Base-by-base conservation (phyloP, 116 monocot genomes). In the Trichopus zeylanicus region DNA sequence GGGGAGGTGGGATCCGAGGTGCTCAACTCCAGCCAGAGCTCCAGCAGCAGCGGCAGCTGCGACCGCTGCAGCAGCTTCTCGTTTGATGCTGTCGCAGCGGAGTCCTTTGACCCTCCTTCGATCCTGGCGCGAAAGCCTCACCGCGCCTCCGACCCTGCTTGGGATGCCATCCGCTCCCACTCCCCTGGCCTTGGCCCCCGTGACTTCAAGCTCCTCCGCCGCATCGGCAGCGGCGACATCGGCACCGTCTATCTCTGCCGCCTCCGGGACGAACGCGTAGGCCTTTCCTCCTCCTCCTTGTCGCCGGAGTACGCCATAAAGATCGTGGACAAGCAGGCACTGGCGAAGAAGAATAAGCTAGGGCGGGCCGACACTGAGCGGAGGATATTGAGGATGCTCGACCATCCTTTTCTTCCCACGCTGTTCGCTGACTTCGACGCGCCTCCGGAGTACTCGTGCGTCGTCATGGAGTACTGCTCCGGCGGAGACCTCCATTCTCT, bases 401-500 rank as follows among this genome's bases (percentile, higher is more conserved):
- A 89, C 61, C 89, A 94, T 70, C 94, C 89, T 0, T 94, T 94
- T 48, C 73, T 94, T 20, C 89, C 89, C 0, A 86, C 77, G 13
- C 78, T 94, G 4, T 89, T 75, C 72, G 86, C 94, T 1, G 86
- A 89, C 31, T 89, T 94, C 78, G 94, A 94, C 29, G 83, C 89
- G 0, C 55, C 72, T 0, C 83, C 80, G 11, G 70, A 78, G 53
- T 78, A 55, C 69, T 83, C 86, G 1, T 94, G 89, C 57, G 80
- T 78, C 3, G 89, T 94, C 2, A 94, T 83, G 78, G 89, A 94
- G 68, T 94, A 77, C 53, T 94, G 94, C 64, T 56, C 73, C 67
- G 94, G 89, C 26, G 94, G 94, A 2, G 89, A 94, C 20, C 81
- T 94, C 73, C 83, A 94, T 59, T 73, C 86, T 12, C 82, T 94